Conservation (phyloP, 192 early-diverging fungal genomes). For the Chytriomyces sp. region DNA sequence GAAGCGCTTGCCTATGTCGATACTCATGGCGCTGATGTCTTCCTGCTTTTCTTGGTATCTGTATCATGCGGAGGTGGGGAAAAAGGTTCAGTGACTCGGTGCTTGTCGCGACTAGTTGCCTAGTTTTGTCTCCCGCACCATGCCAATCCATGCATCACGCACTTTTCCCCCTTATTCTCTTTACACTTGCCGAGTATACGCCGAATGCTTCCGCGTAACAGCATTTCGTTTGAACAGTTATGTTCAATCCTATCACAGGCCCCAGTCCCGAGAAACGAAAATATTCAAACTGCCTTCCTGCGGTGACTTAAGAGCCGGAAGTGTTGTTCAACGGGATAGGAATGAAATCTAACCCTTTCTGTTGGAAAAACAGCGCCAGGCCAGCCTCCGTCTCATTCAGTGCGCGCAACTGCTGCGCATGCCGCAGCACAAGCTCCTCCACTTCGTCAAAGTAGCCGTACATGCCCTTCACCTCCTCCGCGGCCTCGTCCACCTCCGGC, state of each 20-base stretch:
- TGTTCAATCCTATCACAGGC: background rate
- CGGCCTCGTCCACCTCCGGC: slow-evolving; percentile 59
- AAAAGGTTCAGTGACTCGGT: background rate
- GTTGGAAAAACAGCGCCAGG: slow-evolving; percentile 54
- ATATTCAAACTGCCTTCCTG: background rate
- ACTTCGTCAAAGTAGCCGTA: slow-evolving; percentile 46
- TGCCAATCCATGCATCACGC: background rate
- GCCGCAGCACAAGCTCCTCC: slow-evolving; percentile 43
- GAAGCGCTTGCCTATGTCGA: slow-evolving; percentile 44
- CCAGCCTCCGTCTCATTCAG: slow-evolving; percentile 53
- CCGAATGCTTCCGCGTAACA: no score
- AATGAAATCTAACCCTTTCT: slow-evolving; percentile 45
- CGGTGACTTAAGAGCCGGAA: no score
- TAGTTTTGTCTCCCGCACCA: background rate
- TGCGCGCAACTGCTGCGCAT: slow-evolving; percentile 37
- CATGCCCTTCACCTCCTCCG: slow-evolving; percentile 48
- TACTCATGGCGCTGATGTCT: slow-evolving; percentile 38
- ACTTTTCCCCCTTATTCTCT: no score
- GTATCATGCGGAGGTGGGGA: background rate
- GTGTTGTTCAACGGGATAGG: no score
- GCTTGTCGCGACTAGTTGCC: background rate
- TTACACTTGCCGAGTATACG: no score
- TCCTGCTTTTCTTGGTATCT: slow-evolving; percentile 50
- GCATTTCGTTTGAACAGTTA: no score
- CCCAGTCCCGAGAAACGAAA: background rate